Conservation (phyloP, 345 rosid genomes). For the Eucalyptus regnans region DNA sequence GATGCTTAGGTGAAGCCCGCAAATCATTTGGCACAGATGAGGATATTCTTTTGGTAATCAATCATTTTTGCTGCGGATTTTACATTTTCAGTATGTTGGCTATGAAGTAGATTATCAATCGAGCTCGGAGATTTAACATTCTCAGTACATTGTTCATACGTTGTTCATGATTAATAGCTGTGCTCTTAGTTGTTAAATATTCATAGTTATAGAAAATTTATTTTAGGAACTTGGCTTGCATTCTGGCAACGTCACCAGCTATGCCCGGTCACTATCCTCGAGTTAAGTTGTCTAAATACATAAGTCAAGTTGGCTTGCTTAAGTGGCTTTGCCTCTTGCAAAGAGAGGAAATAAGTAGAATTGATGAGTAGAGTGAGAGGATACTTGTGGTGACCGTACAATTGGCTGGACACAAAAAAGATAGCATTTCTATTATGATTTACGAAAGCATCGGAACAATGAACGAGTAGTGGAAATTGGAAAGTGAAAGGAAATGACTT, state of each 20-base stretch:
- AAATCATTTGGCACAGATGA: slow-evolving; percentile 78
- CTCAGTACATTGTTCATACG: not conserved
- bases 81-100: not conserved
- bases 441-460: not conserved
- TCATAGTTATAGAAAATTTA: not conserved
- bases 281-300: not conserved
- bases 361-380: not conserved
- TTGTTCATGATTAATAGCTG: not conserved
- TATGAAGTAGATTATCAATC: not conserved
- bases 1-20: slow-evolving; percentile 61
- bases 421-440: not conserved
- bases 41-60: slow-evolving; percentile 72
- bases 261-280: not conserved
- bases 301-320: not conserved
- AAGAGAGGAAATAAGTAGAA: not conserved
- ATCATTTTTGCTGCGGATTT: not conserved
- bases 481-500: not conserved
- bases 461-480: not conserved
- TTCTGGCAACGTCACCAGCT: not conserved
- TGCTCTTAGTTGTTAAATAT: not conserved
- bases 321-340: not conserved
- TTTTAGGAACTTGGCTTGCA: not conserved
- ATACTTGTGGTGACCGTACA: not conserved
- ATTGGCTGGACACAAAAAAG: not conserved
- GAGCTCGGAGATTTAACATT: not conserved